These are phyloP conservation scores for Umbelopsis vinacea DNA, from an alignment of 192 early-diverging fungal genomes.

Conservation along the genomic window DNA sequence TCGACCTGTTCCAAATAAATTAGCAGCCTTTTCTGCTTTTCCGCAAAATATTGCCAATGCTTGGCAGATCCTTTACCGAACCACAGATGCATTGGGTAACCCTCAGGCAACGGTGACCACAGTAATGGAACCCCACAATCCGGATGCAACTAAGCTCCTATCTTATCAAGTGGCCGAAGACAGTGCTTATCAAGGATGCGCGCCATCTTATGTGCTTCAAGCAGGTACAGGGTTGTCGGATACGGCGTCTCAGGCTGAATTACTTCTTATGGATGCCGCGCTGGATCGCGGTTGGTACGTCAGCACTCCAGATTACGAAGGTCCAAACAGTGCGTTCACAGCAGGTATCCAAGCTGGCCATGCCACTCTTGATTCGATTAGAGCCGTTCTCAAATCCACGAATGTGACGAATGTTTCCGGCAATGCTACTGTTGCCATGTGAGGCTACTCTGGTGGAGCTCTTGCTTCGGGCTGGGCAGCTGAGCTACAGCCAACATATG, in stretches of 20 bases:
- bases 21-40: conserved; percentile 2
- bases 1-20: conserved; percentile 7
- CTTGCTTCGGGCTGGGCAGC: conserved; percentile 25
- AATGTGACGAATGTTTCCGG: conserved; percentile 17
- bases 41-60: conserved; percentile 20
- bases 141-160: background rate
- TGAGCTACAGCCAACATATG: conserved; percentile 23
- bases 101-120: conserved; percentile 23
- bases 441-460: conserved; percentile 27
- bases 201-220: conserved; percentile 26
- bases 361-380: conserved; percentile 16
- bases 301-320: conserved; percentile 24
- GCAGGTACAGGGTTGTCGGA: background rate
- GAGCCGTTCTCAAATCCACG: background rate
- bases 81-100: conserved; percentile 18
- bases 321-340: conserved; percentile 17
- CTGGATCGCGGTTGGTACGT: conserved; percentile 27
- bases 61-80: conserved; percentile 24
- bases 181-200: conserved; percentile 18
- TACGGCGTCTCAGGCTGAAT: conserved; percentile 9
- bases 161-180: conserved; percentile 27
- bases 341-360: conserved; percentile 21
- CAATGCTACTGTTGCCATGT: conserved; percentile 15
- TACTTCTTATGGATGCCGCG: conserved; percentile 22
- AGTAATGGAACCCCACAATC: conserved; percentile 23